Percentiles rank a stretch among this genome's conserved stretches.
These are phyloP conservation scores for Euphorbia lathyris DNA, from an alignment of 345 rosid genomes.

Conservation along the genomic window DNA sequence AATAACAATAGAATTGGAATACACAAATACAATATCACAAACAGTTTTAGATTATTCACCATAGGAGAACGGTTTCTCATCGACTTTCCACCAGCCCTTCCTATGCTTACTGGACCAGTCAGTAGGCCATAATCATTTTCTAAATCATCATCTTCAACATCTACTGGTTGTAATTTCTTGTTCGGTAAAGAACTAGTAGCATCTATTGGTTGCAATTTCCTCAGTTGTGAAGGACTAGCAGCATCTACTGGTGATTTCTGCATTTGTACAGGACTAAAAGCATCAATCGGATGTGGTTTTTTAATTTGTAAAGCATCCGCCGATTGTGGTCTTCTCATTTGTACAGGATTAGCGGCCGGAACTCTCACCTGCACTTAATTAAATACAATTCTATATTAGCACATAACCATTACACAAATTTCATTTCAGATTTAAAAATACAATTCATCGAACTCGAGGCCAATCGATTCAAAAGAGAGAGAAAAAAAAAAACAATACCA, in stretches of 20 bases:
- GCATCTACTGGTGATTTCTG: neutral
- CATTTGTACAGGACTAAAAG: neutral
- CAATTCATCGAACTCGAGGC: neutral
- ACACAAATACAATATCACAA: neutral
- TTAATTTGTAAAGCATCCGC: neutral
- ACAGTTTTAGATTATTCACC: conserved; percentile 25
- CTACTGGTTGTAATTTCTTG: conserved; percentile 25
- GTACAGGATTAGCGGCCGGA: conserved; percentile 6
- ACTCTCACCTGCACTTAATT: conserved; percentile 37
- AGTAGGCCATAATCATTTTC: conserved; percentile 31
- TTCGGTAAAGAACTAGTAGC: conserved; percentile 13
- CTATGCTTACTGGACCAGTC: conserved; percentile 22
- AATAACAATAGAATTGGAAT: neutral
- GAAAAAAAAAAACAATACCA: conserved; percentile 32
- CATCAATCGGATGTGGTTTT: neutral
- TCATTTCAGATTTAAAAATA: too few relatives aligned
- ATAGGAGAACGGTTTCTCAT: conserved; percentile 32
- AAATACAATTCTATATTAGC: neutral
- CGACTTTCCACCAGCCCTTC: conserved; percentile 39
- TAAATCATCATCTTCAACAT: conserved; percentile 30
- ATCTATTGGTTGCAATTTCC: conserved; percentile 19
- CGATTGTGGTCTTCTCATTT: neutral
- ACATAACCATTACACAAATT: neutral
- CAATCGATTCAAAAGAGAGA: neutral
- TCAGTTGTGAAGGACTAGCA: neutral